phyloP scores from a whole-genome alignment of 495 filamentous ascomycete genomes.

The Talaromyces nanjingensis region DNA sequence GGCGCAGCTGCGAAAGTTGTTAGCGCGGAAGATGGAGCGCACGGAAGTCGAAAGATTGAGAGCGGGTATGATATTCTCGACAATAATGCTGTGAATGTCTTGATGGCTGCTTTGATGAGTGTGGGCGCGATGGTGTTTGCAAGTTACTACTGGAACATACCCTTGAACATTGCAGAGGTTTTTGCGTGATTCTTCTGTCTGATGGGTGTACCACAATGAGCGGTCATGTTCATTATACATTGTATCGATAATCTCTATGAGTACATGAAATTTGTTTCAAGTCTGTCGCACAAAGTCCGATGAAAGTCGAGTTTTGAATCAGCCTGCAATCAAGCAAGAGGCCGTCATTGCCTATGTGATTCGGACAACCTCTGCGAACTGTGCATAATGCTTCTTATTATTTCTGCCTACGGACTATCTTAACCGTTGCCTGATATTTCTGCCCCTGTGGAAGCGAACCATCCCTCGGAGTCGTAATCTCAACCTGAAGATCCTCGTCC shows the following conservation, averaged over 20 bases:
- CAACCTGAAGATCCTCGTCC: neutral
- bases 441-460: neutral
- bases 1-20: conserved; percentile 10
- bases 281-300: neutral
- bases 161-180: conserved; percentile 12
- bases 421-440: too few species aligned
- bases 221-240: neutral
- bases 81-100: conserved; percentile 89
- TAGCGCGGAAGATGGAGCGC: conserved; percentile 31
- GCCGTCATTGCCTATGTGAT: neutral
- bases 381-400: neutral
- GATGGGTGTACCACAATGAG: neutral
- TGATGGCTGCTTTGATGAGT: conserved; percentile 83
- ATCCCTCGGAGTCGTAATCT: neutral
- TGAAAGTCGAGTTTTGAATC: neutral
- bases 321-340: neutral
- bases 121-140: conserved; percentile 63
- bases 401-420: too few species aligned
- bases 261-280: neutral
- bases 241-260: neutral
- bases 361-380: neutral
- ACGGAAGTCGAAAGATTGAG: conserved; percentile 64
- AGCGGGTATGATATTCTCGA: conserved; percentile 72
- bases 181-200: neutral
- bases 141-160: conserved; percentile 33